These are phyloP conservation scores for Hibiscus mutabilis DNA, from an alignment of 345 rosid species.

Conservation along the genomic window DNA sequence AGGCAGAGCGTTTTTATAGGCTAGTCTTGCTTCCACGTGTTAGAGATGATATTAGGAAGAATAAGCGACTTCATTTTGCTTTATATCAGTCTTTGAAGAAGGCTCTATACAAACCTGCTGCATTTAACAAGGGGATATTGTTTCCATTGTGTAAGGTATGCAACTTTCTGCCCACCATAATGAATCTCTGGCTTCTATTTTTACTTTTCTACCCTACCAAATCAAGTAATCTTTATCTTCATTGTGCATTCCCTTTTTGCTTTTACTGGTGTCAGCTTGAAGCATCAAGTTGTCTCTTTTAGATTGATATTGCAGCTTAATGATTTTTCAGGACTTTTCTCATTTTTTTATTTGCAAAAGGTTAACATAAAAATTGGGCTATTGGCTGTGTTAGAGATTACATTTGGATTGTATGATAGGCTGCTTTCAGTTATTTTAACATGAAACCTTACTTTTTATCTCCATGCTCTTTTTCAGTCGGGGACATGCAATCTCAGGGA, in stretches of 20 bases:
- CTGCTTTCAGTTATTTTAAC: not conserved
- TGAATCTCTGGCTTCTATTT: not conserved
- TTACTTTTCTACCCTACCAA: not conserved
- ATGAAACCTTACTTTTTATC: not conserved
- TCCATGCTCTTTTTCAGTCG: conserved; percentile 46
- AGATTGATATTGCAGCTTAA: not conserved
- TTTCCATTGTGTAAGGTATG: conserved; percentile 84
- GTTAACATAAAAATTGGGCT: not conserved
- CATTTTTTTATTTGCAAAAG: not conserved
- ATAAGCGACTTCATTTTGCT: conserved; percentile 76
- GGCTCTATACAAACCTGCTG: conserved; percentile 78
- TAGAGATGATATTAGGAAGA: conserved; percentile 80
- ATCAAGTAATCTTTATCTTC: not conserved
- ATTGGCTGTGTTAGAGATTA: not conserved
- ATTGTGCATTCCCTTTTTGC: not conserved
- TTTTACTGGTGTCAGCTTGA: not conserved
- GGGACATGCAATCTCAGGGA: conserved; percentile 91
- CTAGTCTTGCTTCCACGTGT: conserved; percentile 86
- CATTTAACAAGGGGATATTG: conserved; percentile 87
- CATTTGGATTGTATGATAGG: not conserved
- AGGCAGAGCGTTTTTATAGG: conserved; percentile 67
- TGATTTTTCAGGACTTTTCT: not conserved
- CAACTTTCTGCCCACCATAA: not conserved
- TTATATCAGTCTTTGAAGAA: conserved; percentile 78
- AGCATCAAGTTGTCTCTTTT: not conserved